Conservation (phyloP, 2,329 filamentous ascomycete species). For the Colletotrichum sp. region DNA sequence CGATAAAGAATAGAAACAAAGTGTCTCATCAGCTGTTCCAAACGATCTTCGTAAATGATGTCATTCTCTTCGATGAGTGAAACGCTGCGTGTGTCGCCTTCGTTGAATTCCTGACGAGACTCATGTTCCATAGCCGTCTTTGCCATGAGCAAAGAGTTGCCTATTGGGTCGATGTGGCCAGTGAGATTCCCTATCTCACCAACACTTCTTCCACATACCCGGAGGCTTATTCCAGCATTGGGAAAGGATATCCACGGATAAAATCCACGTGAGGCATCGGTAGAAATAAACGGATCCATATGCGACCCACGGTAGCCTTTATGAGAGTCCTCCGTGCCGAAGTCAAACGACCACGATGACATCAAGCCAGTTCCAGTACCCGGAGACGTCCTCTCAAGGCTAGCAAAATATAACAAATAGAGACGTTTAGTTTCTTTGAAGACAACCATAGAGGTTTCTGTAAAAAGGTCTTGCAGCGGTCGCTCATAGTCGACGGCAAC, state of each 20-base stretch:
- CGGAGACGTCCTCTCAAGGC: neutral
- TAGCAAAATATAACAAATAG: neutral
- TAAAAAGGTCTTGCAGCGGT: fast-evolving
- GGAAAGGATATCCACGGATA: no score
- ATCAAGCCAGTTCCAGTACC: fast-evolving
- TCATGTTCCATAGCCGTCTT: neutral
- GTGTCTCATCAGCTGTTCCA: no score
- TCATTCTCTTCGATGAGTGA: no score
- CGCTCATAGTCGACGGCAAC: fast-evolving
- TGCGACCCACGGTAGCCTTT: no score
- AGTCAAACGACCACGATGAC: neutral
- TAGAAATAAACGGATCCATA: no score
- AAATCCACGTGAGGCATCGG: neutral
- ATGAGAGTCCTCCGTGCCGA: no score
- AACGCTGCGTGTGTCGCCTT: no score
- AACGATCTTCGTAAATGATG: no score
- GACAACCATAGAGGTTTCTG: fast-evolving
- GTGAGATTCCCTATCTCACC: fast-evolving
- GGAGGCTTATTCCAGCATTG: fast-evolving
- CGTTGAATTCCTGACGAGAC: no score
- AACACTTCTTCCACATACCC: neutral
- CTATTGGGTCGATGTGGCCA: fast-evolving
- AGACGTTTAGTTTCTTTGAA: fast-evolving
- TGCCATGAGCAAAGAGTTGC: neutral
- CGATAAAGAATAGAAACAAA: no score